phyloP scores from a whole-genome alignment of 1,284 basidiomycete genomes.

The Cryptococcus deneoformans region DNA sequence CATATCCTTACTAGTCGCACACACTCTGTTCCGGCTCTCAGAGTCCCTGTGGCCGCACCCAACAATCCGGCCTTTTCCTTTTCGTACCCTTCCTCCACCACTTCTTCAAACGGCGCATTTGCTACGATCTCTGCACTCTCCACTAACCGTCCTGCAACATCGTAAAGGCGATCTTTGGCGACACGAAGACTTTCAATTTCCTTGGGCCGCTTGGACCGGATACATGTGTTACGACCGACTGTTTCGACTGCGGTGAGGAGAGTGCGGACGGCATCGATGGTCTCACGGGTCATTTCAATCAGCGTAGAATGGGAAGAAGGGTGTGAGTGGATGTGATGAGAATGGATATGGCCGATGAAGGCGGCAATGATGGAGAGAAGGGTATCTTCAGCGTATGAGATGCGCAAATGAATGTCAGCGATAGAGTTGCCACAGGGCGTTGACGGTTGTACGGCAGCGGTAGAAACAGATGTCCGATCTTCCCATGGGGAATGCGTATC shows the following conservation, averaged over 20 bases:
- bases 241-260: slow-evolving; percentile 90
- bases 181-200: slow-evolving; percentile 60
- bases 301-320: slow-evolving; percentile 89
- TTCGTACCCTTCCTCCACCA: slow-evolving; percentile 62
- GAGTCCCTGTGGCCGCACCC: slow-evolving; percentile 76
- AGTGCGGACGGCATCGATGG: slow-evolving; percentile 88
- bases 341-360: slow-evolving; percentile 95
- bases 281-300: slow-evolving; percentile 89
- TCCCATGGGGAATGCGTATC: slow-evolving; percentile 14
- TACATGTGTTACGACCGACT: slow-evolving; percentile 60
- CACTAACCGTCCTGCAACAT: slow-evolving; percentile 79
- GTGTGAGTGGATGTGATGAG: slow-evolving; percentile 81
- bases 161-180: slow-evolving; percentile 80
- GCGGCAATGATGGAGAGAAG: slow-evolving; percentile 92
- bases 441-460: slow-evolving; percentile 1
- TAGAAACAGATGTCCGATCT: slow-evolving; percentile 12
- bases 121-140: slow-evolving; percentile 72
- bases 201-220: slow-evolving; percentile 51
- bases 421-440: slow-evolving; percentile 4
- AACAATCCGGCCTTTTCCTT: slow-evolving; percentile 71
- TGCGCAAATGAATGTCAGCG: slow-evolving; percentile 43
- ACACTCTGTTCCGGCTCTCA: slow-evolving; percentile 86
- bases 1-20: slow-evolving; percentile 77
- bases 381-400: slow-evolving; percentile 72
- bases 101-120: slow-evolving; percentile 53